Base-by-base conservation (phyloP, 1,284 basidiomycete species). In the Cutaneotrichosporon dermatis region DNA sequence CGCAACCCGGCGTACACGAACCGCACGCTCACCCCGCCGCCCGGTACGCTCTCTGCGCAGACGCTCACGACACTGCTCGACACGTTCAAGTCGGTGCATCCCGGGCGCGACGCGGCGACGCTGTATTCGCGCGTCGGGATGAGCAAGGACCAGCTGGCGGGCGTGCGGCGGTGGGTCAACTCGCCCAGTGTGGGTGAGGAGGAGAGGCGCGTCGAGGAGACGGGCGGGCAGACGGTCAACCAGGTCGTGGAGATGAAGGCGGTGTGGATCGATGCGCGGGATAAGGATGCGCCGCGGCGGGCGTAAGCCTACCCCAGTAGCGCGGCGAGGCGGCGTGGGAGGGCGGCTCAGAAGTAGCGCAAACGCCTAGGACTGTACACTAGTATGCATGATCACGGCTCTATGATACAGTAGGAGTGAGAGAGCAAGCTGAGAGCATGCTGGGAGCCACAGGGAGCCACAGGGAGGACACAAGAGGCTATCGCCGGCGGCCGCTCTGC, bases 111-210 rank as follows among this genome's bases (percentile, higher is more conserved):
- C 84, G 54, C 74, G 76, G 55, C 50, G 11, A 11, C 58, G 8
- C 25, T 76, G 35, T 76, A 73, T 57, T 58, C 57, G n/a, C 80
- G 81, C 67, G 87, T 86, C 72, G 83, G 80, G 6, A 76, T 93
- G 16, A 85, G 87, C 52, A 64, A 79, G 2, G 78, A 77, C 16
- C 83, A 80, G 59, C 70, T 92, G 57, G 81, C 84, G 53, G 81
- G 75, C 11, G 67, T 93, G 34, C 79, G 84, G 36, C 77, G 80
- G 51, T 84, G 82, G 74, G 83, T 92, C 66, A 91, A 83, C 72
- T 88, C 84, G 57, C 88, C 88, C 4, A 89, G 85, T 70, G 80
- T 88, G 6, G 81, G 83, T 42, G 81, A 81, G 45, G 78, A 78
- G 3, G 81, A 82, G 39, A 80, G 81, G 63, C 79, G 76, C 15